Evolutionary conservation across 495 filamentous ascomycete genomes (phyloP).

Genomic region (Xylaria telfairii): DNA sequence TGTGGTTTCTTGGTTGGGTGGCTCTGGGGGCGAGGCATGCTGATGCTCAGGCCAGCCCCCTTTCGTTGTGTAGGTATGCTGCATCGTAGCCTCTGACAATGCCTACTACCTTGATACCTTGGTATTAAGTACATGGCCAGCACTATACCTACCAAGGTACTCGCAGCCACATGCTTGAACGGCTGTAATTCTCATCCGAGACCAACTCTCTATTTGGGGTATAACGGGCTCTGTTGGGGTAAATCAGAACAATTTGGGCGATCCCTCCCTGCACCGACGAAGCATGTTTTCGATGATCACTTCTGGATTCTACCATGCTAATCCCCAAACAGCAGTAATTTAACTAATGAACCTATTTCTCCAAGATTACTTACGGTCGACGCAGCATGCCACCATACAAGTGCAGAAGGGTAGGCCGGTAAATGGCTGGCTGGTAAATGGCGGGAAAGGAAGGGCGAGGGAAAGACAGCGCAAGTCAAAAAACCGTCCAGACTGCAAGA

Average conservation of each 20-base stretch:
- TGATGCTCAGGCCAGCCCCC: background rate
- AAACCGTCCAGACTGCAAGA: background rate
- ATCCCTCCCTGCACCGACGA: background rate
- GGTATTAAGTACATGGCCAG: too few species aligned
- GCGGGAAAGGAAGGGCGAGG: background rate
- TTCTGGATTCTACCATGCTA: slow-evolving; percentile 11
- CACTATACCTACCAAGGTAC: background rate
- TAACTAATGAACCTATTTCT: slow-evolving; percentile 8
- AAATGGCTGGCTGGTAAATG: background rate
- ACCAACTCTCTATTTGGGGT: background rate
- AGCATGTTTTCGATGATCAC: slow-evolving; percentile 14
- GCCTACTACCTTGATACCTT: too few species aligned
- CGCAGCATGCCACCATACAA: background rate
- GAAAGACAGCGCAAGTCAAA: background rate
- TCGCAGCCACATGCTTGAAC: background rate
- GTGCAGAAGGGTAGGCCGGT: background rate
- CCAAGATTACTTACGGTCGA: slow-evolving; percentile 18
- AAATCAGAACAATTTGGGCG: background rate
- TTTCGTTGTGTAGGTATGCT: background rate
- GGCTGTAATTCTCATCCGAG: background rate
- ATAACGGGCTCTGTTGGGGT: background rate
- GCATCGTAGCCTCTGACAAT: background rate
- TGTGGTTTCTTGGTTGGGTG: too few species aligned
- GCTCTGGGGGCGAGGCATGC: background rate
- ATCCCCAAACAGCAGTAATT: background rate